These are phyloP conservation scores for Aurinia saxatilis DNA, from an alignment of 345 rosid species.

Conservation along the genomic window DNA sequence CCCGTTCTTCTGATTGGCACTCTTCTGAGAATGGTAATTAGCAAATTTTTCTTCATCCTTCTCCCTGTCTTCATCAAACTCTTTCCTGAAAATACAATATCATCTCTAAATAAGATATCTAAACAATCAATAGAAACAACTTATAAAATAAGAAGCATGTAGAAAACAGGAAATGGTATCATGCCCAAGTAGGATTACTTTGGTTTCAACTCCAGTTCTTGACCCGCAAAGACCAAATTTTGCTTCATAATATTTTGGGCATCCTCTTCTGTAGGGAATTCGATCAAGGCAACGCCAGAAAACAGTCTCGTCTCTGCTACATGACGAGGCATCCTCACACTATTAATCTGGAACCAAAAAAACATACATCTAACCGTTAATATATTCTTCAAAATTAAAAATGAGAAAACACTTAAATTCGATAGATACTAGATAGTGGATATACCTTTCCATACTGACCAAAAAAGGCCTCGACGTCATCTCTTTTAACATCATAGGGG, in stretches of 20 bases:
- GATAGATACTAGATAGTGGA: neutral
- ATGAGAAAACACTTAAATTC: neutral
- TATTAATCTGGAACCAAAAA: slow-evolving; percentile 49
- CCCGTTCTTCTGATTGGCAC: slow-evolving; percentile 40
- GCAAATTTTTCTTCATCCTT: slow-evolving; percentile 41
- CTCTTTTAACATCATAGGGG: slow-evolving; percentile 52
- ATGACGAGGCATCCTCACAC: slow-evolving; percentile 91
- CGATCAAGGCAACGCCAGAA: slow-evolving; percentile 81
- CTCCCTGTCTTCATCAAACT: slow-evolving; percentile 70
- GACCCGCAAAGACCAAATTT: slow-evolving; percentile 62
- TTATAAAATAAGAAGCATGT: no score
- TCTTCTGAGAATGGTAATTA: slow-evolving; percentile 30
- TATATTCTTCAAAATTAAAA: neutral
- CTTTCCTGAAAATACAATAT: slow-evolving; percentile 46
- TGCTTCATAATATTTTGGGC: slow-evolving; percentile 51
- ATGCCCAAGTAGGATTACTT: slow-evolving; percentile 44
- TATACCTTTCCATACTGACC: slow-evolving; percentile 61
- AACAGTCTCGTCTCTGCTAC: slow-evolving; percentile 59
- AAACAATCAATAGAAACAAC: neutral
- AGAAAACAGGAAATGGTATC: neutral
- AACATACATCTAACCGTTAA: neutral
- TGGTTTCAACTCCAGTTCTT: slow-evolving; percentile 60
- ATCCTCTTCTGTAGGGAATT: slow-evolving; percentile 72
- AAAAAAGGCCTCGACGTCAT: slow-evolving; percentile 68
- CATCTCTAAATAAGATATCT: neutral